A percentile compares a stretch with the other conserved stretches of the same genome.
These are phyloP conservation scores for Neocatenulostroma microsporum DNA, from an alignment of 2,329 filamentous ascomycete genomes.

Conservation along the genomic window DNA sequence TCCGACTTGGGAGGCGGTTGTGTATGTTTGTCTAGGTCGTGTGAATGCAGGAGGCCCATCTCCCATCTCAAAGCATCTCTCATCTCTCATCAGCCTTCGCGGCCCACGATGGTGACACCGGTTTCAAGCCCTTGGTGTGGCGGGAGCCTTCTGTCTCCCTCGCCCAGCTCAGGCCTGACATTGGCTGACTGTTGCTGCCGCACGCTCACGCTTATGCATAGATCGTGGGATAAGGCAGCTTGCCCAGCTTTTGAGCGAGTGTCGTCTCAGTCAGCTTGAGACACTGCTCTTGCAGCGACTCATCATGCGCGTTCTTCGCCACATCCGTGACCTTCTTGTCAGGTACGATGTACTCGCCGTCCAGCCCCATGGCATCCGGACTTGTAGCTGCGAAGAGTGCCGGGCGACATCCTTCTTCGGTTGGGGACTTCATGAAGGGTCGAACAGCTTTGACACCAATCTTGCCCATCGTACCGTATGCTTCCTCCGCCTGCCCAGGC, in stretches of 20 bases:
- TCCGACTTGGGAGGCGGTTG: slow-evolving; percentile 6
- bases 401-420: slow-evolving; percentile 41
- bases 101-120: too few species aligned
- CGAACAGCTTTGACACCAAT: slow-evolving; percentile 36
- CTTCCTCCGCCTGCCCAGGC: slow-evolving; percentile 42
- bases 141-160: background rate
- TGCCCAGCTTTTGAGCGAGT: slow-evolving; percentile 35
- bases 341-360: slow-evolving; percentile 44
- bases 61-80: too few species aligned
- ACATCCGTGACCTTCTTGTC: slow-evolving; percentile 41
- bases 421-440: slow-evolving; percentile 45
- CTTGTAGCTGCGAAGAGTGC: slow-evolving; percentile 44
- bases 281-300: slow-evolving; percentile 36
- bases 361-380: slow-evolving; percentile 37
- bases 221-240: slow-evolving; percentile 11
- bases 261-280: slow-evolving; percentile 42
- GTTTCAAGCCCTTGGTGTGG: too few species aligned
- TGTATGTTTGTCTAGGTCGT: slow-evolving; percentile 7
- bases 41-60: slow-evolving; percentile 9
- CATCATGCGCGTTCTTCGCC: slow-evolving; percentile 37
- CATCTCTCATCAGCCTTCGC: slow-evolving; percentile 5
- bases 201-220: slow-evolving; percentile 4
- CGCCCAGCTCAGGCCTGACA: background rate
- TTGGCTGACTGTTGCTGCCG: too few species aligned
- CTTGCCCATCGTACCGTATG: slow-evolving; percentile 42